A percentile compares a stretch with the other conserved stretches of the same genome.
These are phyloP conservation scores for Rusavskia elegans DNA, from an alignment of 495 filamentous ascomycete genomes.

Conservation along the genomic window DNA sequence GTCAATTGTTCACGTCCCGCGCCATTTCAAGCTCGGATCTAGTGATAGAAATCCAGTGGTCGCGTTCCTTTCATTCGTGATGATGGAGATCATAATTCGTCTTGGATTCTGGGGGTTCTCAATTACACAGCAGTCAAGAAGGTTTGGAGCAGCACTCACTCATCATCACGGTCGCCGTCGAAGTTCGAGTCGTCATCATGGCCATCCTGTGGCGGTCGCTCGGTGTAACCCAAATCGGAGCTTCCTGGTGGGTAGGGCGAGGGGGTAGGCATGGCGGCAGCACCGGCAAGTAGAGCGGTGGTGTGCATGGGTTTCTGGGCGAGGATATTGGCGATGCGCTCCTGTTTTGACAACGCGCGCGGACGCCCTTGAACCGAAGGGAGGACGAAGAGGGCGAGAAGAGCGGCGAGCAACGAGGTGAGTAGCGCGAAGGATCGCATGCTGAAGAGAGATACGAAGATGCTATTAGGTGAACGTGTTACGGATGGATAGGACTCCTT, in stretches of 20 bases:
- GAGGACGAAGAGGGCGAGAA: neutral
- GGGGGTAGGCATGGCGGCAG: slow-evolving; percentile 3
- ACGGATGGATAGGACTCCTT: neutral
- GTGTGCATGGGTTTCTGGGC: slow-evolving; percentile 11
- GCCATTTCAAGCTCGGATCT: no score
- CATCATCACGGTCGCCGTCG: no score
- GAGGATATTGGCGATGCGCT: slow-evolving; percentile 3
- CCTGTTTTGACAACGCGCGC: neutral
- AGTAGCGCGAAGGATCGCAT: neutral
- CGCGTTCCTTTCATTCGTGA: no score
- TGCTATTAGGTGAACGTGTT: neutral
- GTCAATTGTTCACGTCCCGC: no score
- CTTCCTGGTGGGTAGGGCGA: neutral
- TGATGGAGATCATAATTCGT: no score
- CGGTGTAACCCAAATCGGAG: neutral
- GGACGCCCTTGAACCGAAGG: neutral
- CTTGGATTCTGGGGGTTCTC: no score
- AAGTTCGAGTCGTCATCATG: neutral
- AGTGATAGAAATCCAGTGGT: no score
- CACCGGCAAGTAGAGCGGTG: slow-evolving; percentile 9
- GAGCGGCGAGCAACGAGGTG: neutral
- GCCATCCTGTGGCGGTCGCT: neutral
- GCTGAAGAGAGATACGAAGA: neutral
- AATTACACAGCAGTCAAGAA: no score
- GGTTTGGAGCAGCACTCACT: neutral